Conservation (phyloP, 2,329 filamentous ascomycete genomes). For the Leptographium radiaticola region DNA sequence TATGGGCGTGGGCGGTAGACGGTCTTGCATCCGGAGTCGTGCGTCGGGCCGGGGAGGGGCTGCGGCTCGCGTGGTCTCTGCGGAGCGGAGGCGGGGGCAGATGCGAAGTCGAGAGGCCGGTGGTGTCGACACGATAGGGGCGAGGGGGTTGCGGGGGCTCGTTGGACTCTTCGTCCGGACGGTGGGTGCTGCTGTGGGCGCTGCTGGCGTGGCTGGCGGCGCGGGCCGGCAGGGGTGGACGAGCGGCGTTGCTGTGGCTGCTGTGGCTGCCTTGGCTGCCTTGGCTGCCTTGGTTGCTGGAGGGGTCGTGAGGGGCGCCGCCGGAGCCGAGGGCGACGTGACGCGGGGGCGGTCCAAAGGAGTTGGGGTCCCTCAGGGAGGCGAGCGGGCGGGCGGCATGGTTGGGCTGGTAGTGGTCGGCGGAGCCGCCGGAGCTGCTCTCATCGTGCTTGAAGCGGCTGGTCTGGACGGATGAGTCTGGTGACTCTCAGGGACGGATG, state of each 20-base stretch:
- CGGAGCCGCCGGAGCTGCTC: slow-evolving; percentile 4
- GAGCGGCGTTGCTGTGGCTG: neutral
- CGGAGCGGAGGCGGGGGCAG: slow-evolving; percentile 59
- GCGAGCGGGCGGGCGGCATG: slow-evolving; percentile 48
- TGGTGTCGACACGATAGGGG: slow-evolving; percentile 58
- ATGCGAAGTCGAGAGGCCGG: slow-evolving; percentile 53
- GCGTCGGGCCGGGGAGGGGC: slow-evolving; percentile 14
- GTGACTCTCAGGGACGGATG: too few relatives aligned
- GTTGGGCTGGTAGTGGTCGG: slow-evolving; percentile 15
- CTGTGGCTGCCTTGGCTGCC: slow-evolving; percentile 11
- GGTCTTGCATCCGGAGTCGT: too few relatives aligned
- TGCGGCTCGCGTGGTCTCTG: slow-evolving; percentile 24
- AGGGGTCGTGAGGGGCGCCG: slow-evolving; percentile 11
- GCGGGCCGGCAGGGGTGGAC: slow-evolving; percentile 7
- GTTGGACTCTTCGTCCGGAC: slow-evolving; percentile 15
- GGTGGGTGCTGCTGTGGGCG: neutral
- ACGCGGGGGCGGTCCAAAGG: slow-evolving; percentile 72
- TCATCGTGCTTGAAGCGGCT: slow-evolving; percentile 18
- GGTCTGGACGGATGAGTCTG: slow-evolving; percentile 1
- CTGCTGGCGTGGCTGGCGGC: slow-evolving; percentile 7
- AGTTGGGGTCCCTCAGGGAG: slow-evolving; percentile 59
- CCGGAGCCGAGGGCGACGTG: slow-evolving; percentile 24
- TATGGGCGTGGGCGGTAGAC: neutral
- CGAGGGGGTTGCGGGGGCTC: slow-evolving; percentile 37
- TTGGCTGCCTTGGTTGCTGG: slow-evolving; percentile 14